These are phyloP conservation scores for Leptodermis oblonga DNA, from an alignment of 257 asterid genomes.

Conservation along the genomic window DNA sequence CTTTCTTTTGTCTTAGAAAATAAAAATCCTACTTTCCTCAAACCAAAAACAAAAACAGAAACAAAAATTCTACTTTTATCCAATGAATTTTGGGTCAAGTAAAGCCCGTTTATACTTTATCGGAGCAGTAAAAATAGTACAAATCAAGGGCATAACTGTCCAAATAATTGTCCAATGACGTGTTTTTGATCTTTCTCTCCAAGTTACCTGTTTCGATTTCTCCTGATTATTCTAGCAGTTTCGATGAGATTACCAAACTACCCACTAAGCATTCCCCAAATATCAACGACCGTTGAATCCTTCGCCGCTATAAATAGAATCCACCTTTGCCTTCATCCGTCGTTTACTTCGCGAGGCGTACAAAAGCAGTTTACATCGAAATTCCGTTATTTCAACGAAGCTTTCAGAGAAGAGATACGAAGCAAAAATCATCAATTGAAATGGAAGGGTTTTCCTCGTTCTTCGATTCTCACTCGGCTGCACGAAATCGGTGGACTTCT, in stretches of 20 bases:
- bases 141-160: conserved; percentile 15
- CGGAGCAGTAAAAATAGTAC: not conserved
- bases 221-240: conserved; percentile 12
- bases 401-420: not conserved
- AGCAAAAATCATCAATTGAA: not conserved
- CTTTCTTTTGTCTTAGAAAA: too few species aligned
- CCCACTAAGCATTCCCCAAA: not conserved
- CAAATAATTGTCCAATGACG: not conserved
- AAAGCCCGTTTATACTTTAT: too few species aligned
- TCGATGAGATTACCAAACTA: conserved; percentile 1
- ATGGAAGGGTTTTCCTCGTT: conserved; percentile 81
- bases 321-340: not conserved
- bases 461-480: conserved; percentile 48
- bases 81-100: too few species aligned
- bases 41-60: too few species aligned
- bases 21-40: too few species aligned
- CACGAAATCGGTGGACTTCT: conserved; percentile 65
- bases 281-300: not conserved
- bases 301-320: not conserved
- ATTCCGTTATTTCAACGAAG: not conserved
- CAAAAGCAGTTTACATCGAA: not conserved
- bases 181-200: not conserved
- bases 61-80: too few species aligned
- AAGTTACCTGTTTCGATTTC: not conserved
- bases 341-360: not conserved